phyloP scores from a whole-genome alignment of 169 alveolate genomes.

The Fabrea salina region DNA sequence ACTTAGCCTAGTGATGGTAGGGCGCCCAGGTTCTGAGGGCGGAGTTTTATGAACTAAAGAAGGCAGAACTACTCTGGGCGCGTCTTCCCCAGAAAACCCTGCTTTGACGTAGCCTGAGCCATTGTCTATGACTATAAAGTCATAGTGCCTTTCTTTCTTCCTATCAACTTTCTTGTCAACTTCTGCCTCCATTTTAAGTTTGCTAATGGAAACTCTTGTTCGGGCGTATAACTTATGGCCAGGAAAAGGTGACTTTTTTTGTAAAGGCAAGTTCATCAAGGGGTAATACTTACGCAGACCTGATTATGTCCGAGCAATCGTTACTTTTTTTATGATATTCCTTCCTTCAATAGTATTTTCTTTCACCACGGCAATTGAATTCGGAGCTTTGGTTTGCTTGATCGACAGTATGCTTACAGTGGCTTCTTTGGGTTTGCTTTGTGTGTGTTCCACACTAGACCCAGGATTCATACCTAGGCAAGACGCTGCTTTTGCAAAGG shows the following conservation, averaged over 20 bases:
- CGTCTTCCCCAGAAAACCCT: conserved; percentile 73
- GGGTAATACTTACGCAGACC: not conserved
- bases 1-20: conserved; percentile 25
- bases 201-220: not conserved
- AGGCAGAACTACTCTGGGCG: conserved; percentile 59
- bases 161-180: conserved; percentile 49
- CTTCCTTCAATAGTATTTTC: not conserved
- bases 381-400: no score
- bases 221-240: not conserved
- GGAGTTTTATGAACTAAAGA: conserved; percentile 53
- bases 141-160: no score
- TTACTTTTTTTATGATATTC: conserved; percentile 14
- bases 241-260: not conserved
- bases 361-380: not conserved
- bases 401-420: not conserved
- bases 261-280: conserved; percentile 4
- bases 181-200: conserved; percentile 46
- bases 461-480: conserved; percentile 34
- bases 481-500: conserved; percentile 33
- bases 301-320: not conserved
- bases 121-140: conserved; percentile 60
- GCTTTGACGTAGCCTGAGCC: conserved; percentile 76
- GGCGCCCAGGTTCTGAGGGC: conserved; percentile 13
- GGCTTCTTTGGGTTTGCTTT: not conserved
- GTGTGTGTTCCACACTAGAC: not conserved